Evolutionary conservation across 2,329 filamentous ascomycete species (phyloP), one percentile per base, ranked within the genome.

Genomic region (Epichloe sp.): DNA sequence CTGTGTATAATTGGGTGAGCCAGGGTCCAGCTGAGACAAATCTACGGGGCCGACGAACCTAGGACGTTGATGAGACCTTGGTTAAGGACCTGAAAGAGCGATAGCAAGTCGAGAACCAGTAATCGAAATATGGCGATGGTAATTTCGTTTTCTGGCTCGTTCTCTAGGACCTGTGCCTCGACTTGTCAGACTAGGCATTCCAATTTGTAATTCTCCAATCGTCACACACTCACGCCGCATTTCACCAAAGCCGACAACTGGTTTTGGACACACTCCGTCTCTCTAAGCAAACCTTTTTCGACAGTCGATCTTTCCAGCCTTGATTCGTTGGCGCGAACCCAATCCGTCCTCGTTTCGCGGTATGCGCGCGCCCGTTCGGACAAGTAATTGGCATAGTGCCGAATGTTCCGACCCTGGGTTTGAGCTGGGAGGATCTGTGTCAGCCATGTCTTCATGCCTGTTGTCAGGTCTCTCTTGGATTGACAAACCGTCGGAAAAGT

Each of bases 31-130:
- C 38, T 52, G 51, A 55, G 53, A 54, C 55, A 53, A 42, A 6
- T 5, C 17, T 11, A n/a, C 19, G 4, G 11, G 41, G 12, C 21
- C 43, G 49, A 63, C 80, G 57, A 73, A 94, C 91, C 88, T 52
- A 98, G 73, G 53, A 98, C 88, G 67, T 95, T 96, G 70, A 98
- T 98, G 63, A 95, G 87, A 47, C 88, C 93, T 69, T 96, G 89
- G 63, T 98, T 98, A 70, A 96, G 85, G 45, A 93, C 88, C 62
- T 95, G 89, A 71, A 95, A 98, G 50, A 98, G 74, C 14, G 87
- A 83, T 54, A 98, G 70, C 38, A 98, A 74, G 66, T 98, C 93
- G 60, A 95, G 75, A 19, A 95, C 94, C 50, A 98, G 74, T 56
- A 98, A 74, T 53, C 93, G 81, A 64, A 97, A 98, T 31, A 94